Base-by-base conservation (phyloP, 768 basidiomycete genomes). In the Plicaturopsis crispa region DNA sequence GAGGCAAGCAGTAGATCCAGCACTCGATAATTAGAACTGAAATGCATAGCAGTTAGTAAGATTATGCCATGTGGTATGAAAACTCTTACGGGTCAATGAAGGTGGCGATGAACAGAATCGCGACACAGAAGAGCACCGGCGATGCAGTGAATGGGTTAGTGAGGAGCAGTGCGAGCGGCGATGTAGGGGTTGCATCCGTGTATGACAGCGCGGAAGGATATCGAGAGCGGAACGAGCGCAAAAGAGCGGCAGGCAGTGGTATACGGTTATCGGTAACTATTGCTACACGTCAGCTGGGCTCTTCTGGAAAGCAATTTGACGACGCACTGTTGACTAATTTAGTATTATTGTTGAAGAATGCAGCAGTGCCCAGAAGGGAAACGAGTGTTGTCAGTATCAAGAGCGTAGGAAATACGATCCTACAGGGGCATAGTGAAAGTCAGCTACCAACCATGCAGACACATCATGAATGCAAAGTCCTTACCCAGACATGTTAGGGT, bases 1-100 rank as follows among this genome's bases (percentile, higher is more conserved):
- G 77, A 72, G 0, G 96, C 89, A 28, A 96, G 65, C n/a, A 78
- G 57, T n/a, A 94, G 75, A 59, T 99, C 94, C n/a, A 80, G 74
- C 1, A 72, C 58, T 8, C 78, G 69, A 42, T 89, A 86, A 44
- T 84, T 7, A 24, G 31, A n/a, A 33, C 28, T 33, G 30, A 10
- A 6, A 14, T 30, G 24, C 18, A 19, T 42, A 19, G 10, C 33
- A 23, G 36, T 21, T 34, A 19, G 26, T 4, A 19, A n/a, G 17
- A 50, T n/a, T 11, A 28, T 14, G 10, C n/a, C 13, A 12, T 4
- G 14, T 4, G 12, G 4, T 21, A 11, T 31, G 13, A 11, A 32
- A n/a, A 12, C 5, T 64, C 82, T 52, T 54, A 87, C 78, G 67
- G 47, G 26, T 83, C 73, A 13, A 85, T 54, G 33, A 72, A 49